These are phyloP conservation scores for Microglena sp. DNA, from an alignment of 139 green algal genomes.

Conservation along the genomic window DNA sequence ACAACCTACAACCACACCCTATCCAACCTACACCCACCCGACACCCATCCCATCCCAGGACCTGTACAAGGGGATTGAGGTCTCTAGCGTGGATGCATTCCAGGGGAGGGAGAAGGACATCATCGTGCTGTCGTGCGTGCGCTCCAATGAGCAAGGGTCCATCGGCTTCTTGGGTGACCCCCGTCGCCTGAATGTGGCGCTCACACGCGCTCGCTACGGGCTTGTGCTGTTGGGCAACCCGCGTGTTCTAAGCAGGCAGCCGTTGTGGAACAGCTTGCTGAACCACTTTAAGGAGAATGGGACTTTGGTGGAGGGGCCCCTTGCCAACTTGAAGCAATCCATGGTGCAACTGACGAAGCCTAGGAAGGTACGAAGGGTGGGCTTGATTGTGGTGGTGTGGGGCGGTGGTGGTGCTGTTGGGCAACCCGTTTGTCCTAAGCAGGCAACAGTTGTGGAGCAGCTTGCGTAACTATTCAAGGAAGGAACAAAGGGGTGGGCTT, in stretches of 20 bases:
- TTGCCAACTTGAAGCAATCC: slow-evolving; percentile 84
- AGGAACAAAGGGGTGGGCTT: too few species aligned
- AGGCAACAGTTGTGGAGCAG: slow-evolving; percentile 72
- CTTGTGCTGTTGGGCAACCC: slow-evolving; percentile 93
- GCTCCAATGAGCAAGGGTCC: slow-evolving; percentile 85
- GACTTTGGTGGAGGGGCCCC: slow-evolving; percentile 84
- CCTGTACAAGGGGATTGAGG: slow-evolving; percentile 1
- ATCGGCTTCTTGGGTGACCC: slow-evolving; percentile 96
- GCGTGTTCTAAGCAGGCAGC: slow-evolving; percentile 43
- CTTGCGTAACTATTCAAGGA: background rate
- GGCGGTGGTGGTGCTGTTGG: too few species aligned
- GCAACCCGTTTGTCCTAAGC: slow-evolving; percentile 73
- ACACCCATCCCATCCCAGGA: background rate
- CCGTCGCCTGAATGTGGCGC: slow-evolving; percentile 90
- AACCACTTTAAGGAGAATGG: slow-evolving; percentile 79
- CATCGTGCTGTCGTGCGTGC: slow-evolving; percentile 95
- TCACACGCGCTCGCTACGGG: slow-evolving; percentile 70
- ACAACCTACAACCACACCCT: background rate
- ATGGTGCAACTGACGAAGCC: slow-evolving; percentile 72
- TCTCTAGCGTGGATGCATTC: slow-evolving; percentile 71
- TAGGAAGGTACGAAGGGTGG: slow-evolving; percentile 19
- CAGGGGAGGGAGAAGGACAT: slow-evolving; percentile 96
- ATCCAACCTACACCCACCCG: background rate
- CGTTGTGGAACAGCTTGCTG: slow-evolving; percentile 89
- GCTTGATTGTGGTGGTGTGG: background rate